Percentiles rank a stretch among this genome's conserved stretches.
Conservation (phyloP, 2,329 filamentous ascomycete species). For the Pyrenophora teres region DNA sequence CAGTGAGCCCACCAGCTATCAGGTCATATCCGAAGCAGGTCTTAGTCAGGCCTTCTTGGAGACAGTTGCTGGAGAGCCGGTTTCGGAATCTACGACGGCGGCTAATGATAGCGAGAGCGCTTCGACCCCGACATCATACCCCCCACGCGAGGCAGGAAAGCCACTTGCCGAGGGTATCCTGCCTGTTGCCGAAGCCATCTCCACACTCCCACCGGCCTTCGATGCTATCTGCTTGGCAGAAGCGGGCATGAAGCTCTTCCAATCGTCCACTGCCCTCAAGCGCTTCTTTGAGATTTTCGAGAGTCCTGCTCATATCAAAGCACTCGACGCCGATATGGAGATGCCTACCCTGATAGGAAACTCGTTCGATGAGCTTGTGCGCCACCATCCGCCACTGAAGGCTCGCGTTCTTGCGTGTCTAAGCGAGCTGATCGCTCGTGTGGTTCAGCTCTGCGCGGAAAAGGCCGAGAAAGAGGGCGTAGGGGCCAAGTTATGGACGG, state of each 20-base stretch:
- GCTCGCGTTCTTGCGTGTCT: constrained; percentile 81
- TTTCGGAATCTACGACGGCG: constrained; percentile 25
- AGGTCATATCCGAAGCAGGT: constrained; percentile 91
- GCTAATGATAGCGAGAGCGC: constrained; percentile 21
- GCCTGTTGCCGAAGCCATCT: constrained; percentile 86
- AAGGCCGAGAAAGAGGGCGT: constrained; percentile 72
- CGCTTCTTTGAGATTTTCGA: constrained; percentile 97
- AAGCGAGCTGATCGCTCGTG: constrained; percentile 83
- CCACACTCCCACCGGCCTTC: constrained; percentile 82
- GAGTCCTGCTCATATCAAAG: constrained; percentile 84
- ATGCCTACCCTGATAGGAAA: constrained; percentile 76
- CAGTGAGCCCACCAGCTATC: constrained; percentile 97
- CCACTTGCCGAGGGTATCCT: constrained; percentile 72
- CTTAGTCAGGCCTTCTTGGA: constrained; percentile 85
- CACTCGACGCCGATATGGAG: constrained; percentile 75
- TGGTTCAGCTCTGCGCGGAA: constrained; percentile 72
- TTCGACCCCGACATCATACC: constrained; percentile 21
- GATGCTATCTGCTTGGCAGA: constrained; percentile 94
- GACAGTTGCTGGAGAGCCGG: constrained; percentile 65
- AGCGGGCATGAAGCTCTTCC: constrained; percentile 83
- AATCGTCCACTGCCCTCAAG: constrained; percentile 78
- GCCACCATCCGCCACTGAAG: constrained; percentile 87
- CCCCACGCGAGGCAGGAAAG: constrained; percentile 31
- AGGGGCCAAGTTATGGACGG: constrained; percentile 77
- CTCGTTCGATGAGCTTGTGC: constrained; percentile 90